A percentile compares a stretch with the other conserved stretches of the same genome.
Conservation (phyloP, 1,284 basidiomycete species). For the Volvariella surrecta region DNA sequence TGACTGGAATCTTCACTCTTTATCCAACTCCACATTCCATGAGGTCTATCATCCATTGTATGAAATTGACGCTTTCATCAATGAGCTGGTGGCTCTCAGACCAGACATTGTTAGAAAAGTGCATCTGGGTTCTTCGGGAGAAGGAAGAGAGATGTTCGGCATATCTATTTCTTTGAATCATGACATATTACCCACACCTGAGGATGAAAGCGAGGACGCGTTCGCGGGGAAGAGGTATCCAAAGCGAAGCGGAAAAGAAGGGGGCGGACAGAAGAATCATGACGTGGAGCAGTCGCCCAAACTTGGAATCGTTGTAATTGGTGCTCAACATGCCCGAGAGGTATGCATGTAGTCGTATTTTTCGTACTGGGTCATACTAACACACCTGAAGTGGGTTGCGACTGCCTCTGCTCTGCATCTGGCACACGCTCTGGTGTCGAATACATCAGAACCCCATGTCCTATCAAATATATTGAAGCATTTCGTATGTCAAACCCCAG, state of each 20-base stretch:
- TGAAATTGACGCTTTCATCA: constrained; percentile 46
- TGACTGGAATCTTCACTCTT: constrained; percentile 24
- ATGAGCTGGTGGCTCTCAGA: constrained; percentile 30
- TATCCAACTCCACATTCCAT: constrained; percentile 39
- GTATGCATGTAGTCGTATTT: constrained; percentile 25
- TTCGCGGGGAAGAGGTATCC: constrained; percentile 1
- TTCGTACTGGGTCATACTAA: background rate
- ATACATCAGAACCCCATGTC: constrained; percentile 36
- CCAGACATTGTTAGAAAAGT: constrained; percentile 33
- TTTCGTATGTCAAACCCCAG: constrained; percentile 32
- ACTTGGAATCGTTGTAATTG: constrained; percentile 59
- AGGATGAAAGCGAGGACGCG: constrained; percentile 12
- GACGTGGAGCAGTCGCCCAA: constrained; percentile 19
- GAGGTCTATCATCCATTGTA: constrained; percentile 40
- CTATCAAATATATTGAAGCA: constrained; percentile 42
- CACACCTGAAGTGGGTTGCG: constrained; percentile 61
- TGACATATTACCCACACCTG: constrained; percentile 3
- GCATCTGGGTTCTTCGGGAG: constrained; percentile 41
- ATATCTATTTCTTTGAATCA: constrained; percentile 31
- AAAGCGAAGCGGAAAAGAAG: constrained; percentile 11
- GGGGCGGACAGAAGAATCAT: constrained; percentile 14
- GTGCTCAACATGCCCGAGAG: constrained; percentile 77
- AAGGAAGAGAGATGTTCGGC: constrained; percentile 47
- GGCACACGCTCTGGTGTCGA: constrained; percentile 57
- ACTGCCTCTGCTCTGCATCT: constrained; percentile 69